phyloP scores from a whole-genome alignment of 2,329 filamentous ascomycete species.

The Pseudogymnoascus sp. region DNA sequence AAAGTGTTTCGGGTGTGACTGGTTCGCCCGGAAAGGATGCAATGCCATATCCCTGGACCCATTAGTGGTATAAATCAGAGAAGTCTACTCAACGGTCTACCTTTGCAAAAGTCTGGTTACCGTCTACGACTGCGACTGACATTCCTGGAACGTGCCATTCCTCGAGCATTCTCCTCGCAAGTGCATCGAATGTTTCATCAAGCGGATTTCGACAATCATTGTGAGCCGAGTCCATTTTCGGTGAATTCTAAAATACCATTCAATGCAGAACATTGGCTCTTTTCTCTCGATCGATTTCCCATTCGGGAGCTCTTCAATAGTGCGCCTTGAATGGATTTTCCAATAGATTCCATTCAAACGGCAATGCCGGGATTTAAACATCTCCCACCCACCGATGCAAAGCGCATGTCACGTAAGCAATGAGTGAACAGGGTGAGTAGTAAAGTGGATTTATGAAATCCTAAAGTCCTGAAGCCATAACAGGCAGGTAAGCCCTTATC shows the following conservation, averaged over 20 bases:
- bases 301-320: not conserved
- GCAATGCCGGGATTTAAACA: not conserved
- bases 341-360: not conserved
- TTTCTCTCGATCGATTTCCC: not conserved
- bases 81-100: constrained; percentile 22
- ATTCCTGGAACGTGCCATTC: constrained; percentile 42
- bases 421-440: not conserved
- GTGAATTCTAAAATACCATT: not conserved
- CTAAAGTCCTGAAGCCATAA: no score
- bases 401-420: not conserved
- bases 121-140: constrained; percentile 40
- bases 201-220: constrained; percentile 13
- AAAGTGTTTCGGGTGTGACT: constrained; percentile 41
- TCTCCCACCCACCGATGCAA: not conserved
- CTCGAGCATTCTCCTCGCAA: constrained; percentile 27
- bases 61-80: not conserved
- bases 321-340: not conserved
- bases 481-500: not conserved
- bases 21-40: constrained; percentile 29
- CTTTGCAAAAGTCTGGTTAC: constrained; percentile 33
- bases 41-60: constrained; percentile 32
- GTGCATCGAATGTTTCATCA: constrained; percentile 14
- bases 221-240: not conserved
- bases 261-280: not conserved
- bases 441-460: no score